Percentiles rank a stretch among this genome's conserved stretches.
Evolutionary conservation across 805 yeast species (phyloP).

Genomic region (Sugiyamaella lignohabitans): DNA sequence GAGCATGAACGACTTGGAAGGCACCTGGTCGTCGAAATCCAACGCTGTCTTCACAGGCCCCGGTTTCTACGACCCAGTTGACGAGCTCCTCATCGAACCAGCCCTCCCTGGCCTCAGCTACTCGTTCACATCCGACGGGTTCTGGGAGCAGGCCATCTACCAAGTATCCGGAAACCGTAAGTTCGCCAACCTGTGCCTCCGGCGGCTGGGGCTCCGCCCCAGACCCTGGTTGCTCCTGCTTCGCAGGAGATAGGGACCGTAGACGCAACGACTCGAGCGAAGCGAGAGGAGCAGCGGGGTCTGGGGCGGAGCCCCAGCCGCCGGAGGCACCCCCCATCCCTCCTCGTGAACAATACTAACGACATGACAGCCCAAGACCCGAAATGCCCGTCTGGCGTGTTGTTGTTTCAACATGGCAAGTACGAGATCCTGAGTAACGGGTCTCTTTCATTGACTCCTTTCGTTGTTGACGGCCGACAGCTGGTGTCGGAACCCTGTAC

Average conservation of each 20-base stretch:
- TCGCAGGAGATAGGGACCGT: no score
- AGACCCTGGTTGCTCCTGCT: no score
- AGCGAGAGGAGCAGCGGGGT: no score
- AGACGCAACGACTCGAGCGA: no score
- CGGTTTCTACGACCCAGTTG: conserved; percentile 92
- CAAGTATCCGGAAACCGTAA: conserved; percentile 61
- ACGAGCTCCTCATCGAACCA: conserved; percentile 90
- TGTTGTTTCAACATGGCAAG: conserved; percentile 85
- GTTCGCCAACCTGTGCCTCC: not conserved
- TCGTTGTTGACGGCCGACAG: conserved; percentile 88
- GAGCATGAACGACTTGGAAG: conserved; percentile 41
- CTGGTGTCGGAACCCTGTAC: conserved; percentile 79
- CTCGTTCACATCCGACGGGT: conserved; percentile 90
- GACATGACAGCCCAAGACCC: conserved; percentile 48
- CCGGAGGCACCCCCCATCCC: no score
- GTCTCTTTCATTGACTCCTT: conserved; percentile 61
- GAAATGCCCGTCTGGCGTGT: conserved; percentile 72
- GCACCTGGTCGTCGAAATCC: conserved; percentile 95
- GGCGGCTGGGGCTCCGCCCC: no score
- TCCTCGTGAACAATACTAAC: no score
- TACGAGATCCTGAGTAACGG: conserved; percentile 61
- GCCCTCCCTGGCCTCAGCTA: conserved; percentile 90
- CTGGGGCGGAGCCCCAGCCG: no score
- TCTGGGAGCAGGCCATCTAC: conserved; percentile 83
- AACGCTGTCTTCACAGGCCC: conserved; percentile 96